Evolutionary conservation across 2,329 filamentous ascomycete species (phyloP).

Genomic region (Apiospora sp.): DNA sequence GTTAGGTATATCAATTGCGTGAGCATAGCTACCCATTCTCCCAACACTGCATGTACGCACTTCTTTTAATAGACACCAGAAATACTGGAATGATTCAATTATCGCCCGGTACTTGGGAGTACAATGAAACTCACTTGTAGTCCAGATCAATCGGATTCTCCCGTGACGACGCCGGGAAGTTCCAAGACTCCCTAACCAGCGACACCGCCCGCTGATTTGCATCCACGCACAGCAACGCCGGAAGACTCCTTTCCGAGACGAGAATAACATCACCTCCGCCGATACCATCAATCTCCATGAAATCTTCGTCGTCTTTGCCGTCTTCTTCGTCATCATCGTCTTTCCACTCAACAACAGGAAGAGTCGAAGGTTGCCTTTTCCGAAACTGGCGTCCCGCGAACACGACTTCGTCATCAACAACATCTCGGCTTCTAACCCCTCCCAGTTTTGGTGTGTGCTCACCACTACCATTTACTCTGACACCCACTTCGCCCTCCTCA

Average conservation of each 20-base stretch:
- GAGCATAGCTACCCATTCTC: too few relatives aligned
- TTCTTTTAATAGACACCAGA: too few relatives aligned
- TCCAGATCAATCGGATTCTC: background rate
- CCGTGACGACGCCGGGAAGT: background rate
- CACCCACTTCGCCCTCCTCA: background rate
- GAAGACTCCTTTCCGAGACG: background rate
- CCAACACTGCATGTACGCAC: too few relatives aligned
- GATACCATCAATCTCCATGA: background rate
- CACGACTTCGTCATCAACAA: background rate
- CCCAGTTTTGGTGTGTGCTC: too few relatives aligned
- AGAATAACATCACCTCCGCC: background rate
- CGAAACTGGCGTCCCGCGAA: background rate
- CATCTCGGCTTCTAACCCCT: too few relatives aligned
- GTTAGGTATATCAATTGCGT: too few relatives aligned
- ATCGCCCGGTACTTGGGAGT: too few relatives aligned
- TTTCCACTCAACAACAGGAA: background rate
- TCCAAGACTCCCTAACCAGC: background rate
- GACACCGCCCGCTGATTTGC: background rate
- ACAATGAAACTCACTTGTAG: background rate
- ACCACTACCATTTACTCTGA: too few relatives aligned
- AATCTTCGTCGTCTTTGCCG: background rate
- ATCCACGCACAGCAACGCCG: background rate
- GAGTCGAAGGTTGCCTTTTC: background rate
- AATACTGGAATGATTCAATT: background rate
- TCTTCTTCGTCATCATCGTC: background rate